A percentile compares a stretch with the other conserved stretches of the same genome.
phyloP scores from a whole-genome alignment of 1,284 basidiomycete species.

The Boletellus deceptivus region DNA sequence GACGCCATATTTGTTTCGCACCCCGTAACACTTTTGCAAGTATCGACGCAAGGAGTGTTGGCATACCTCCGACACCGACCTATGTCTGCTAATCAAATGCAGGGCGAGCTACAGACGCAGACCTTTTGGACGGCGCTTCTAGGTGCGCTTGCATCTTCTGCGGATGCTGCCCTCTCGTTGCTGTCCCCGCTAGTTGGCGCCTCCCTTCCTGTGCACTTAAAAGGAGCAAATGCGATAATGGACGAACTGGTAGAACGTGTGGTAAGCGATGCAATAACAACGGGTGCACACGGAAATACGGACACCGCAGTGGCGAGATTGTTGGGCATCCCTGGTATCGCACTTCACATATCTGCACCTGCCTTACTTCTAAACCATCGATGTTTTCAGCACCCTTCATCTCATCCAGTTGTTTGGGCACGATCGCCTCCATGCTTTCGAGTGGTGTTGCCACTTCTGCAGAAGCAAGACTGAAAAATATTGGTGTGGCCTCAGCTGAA shows the following conservation, averaged over 20 bases:
- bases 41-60: constrained; percentile 43
- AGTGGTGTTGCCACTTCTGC: constrained; percentile 12
- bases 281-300: not conserved
- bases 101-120: constrained; percentile 14
- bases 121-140: constrained; percentile 23
- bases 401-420: constrained; percentile 17
- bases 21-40: constrained; percentile 39
- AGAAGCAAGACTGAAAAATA: constrained; percentile 13
- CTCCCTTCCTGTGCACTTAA: constrained; percentile 23
- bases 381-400: constrained; percentile 19
- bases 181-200: constrained; percentile 12
- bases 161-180: constrained; percentile 8
- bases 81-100: constrained; percentile 5
- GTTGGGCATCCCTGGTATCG: constrained; percentile 20
- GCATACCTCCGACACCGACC: constrained; percentile 22
- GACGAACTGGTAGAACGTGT: constrained; percentile 18
- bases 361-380: not conserved
- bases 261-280: constrained; percentile 9
- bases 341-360: not conserved
- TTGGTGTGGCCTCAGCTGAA: constrained; percentile 6
- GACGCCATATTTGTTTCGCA: constrained; percentile 44
- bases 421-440: constrained; percentile 18
- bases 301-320: constrained; percentile 6
- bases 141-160: constrained; percentile 18
- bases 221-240: constrained; percentile 20